phyloP scores from a whole-genome alignment of 2,329 filamentous ascomycete species.

The Colletotrichum truncatum region DNA sequence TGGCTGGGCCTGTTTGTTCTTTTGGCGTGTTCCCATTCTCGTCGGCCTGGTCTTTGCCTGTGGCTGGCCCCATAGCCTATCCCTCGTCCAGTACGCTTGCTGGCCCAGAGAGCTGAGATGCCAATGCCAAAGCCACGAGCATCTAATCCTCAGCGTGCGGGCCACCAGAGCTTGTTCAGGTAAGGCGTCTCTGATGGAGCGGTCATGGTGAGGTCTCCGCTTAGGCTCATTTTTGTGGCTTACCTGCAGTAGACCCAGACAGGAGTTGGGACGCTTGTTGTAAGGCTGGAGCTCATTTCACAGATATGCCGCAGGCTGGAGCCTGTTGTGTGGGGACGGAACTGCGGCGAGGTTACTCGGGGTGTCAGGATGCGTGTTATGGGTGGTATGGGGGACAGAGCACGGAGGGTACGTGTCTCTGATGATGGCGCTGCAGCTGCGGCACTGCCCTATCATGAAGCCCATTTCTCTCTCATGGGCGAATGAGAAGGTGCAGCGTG shows the following conservation, averaged over 20 bases:
- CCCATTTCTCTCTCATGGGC: background rate
- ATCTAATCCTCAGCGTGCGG: conserved; percentile 21
- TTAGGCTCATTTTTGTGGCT: conserved; percentile 9
- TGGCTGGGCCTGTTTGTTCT: conserved; percentile 3
- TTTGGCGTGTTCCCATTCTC: conserved; percentile 21
- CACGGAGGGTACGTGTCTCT: conserved; percentile 5
- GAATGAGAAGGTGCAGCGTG: conserved; percentile 10
- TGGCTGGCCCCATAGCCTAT: too few relatives aligned
- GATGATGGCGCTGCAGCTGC: background rate
- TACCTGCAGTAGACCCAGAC: conserved; percentile 24
- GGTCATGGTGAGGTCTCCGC: conserved; percentile 19
- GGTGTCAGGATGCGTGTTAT: too few relatives aligned
- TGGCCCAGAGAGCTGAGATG: conserved; percentile 15
- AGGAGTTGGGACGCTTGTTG: background rate
- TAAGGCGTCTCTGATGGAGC: conserved; percentile 5
- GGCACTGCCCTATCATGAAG: background rate
- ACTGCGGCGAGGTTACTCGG: background rate
- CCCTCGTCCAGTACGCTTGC: background rate
- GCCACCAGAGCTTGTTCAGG: background rate
- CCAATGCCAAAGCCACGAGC: conserved; percentile 23
- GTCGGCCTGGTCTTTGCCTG: background rate
- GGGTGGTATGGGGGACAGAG: background rate
- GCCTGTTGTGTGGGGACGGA: background rate
- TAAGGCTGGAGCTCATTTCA: background rate
- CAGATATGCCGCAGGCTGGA: background rate